Percentiles rank a stretch among this genome's conserved stretches.
Evolutionary conservation across 805 yeast genomes (phyloP).

Genomic region (Wickerhamomyces strasburgensis): DNA sequence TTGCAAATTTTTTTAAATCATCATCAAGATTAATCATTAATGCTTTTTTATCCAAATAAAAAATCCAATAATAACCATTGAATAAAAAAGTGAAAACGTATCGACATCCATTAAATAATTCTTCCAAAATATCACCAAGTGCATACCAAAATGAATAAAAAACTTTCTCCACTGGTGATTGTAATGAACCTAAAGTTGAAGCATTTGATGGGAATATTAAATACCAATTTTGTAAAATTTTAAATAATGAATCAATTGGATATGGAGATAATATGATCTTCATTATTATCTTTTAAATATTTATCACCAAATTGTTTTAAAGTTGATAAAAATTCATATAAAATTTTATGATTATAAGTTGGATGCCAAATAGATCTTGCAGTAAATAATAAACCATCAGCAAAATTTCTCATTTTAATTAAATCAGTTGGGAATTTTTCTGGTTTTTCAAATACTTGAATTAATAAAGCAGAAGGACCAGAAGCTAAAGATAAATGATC

Average conservation of each 20-base stretch:
- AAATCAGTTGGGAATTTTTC: conserved; percentile 12
- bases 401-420: conserved; percentile 8
- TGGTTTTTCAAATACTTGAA: conserved; percentile 14
- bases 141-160: conserved; percentile 18
- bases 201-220: conserved; percentile 14
- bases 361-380: conserved; percentile 19
- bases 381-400: conserved; percentile 19
- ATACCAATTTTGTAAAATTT: conserved; percentile 16
- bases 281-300: conserved; percentile 6
- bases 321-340: conserved; percentile 17
- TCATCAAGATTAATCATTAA: conserved; percentile 8
- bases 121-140: conserved; percentile 14
- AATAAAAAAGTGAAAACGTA: conserved; percentile 20
- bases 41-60: conserved; percentile 9
- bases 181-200: conserved; percentile 10
- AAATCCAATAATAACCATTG: conserved; percentile 18
- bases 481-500: conserved; percentile 16
- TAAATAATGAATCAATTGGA: conserved; percentile 16
- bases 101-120: conserved; percentile 12
- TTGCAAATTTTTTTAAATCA: conserved; percentile 10
- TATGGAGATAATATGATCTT: conserved; percentile 13
- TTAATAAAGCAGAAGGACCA: conserved; percentile 19
- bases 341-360: conserved; percentile 13
- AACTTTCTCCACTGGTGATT: conserved; percentile 11
- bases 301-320: conserved; percentile 15